Conservation (phyloP, 2,329 filamentous ascomycete genomes). For the Penicillium decumbens region DNA sequence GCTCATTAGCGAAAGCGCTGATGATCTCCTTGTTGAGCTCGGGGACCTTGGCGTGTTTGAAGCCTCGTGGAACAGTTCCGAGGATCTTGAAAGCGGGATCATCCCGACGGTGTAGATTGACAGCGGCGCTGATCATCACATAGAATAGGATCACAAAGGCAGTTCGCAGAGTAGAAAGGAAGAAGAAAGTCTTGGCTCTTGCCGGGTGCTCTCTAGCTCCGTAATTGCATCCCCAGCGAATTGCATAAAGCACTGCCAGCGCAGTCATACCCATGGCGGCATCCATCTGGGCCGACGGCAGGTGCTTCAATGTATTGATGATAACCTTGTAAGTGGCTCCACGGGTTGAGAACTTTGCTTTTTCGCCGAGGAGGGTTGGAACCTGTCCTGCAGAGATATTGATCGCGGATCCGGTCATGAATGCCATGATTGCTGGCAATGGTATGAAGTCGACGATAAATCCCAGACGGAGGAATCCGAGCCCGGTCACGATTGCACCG, state of each 20-base stretch:
- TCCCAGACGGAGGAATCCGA: slow-evolving; percentile 72
- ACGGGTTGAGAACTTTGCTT: not conserved
- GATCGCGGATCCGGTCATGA: slow-evolving; percentile 9
- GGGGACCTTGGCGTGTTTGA: not conserved
- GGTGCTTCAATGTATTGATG: not conserved
- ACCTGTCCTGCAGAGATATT: slow-evolving; percentile 7
- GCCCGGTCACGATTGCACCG: slow-evolving; percentile 61
- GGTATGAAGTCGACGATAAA: slow-evolving; percentile 12
- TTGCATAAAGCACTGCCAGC: not conserved
- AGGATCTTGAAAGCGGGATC: not conserved
- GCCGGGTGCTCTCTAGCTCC: not conserved
- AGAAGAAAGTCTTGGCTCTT: not conserved
- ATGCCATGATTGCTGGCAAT: slow-evolving; percentile 5
- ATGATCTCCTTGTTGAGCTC: not conserved
- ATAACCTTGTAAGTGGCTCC: not conserved
- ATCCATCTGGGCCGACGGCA: not conserved
- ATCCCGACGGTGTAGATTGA: not conserved
- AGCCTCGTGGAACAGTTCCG: not conserved
- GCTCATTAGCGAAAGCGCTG: not conserved
- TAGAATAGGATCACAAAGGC: not conserved
- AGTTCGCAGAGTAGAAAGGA: not conserved
- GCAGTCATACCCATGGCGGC: not conserved
- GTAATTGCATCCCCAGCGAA: not conserved
- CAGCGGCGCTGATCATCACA: not conserved
- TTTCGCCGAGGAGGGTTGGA: slow-evolving; percentile 1